Conservation (phyloP, 306 rosid species). For the Dicorynia guianensis region DNA sequence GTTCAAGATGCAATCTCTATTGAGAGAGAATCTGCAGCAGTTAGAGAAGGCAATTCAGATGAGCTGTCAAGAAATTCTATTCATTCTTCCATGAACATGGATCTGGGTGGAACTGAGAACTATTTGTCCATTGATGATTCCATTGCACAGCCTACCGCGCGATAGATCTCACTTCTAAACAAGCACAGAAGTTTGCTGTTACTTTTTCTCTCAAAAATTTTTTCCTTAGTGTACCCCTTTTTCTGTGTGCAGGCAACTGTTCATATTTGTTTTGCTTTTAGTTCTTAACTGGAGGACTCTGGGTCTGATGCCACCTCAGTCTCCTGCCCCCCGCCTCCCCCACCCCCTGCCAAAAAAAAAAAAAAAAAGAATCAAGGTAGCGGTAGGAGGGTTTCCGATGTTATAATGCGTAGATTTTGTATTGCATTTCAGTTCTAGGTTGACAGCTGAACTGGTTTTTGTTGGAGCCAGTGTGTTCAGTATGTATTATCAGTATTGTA, state of each 20-base stretch:
- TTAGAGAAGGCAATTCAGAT: slow-evolving; percentile 74
- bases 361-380: background rate
- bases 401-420: background rate
- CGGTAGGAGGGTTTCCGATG: background rate
- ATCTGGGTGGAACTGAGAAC: slow-evolving; percentile 70
- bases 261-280: background rate
- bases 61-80: slow-evolving; percentile 67
- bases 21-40: slow-evolving; percentile 64
- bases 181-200: slow-evolving; percentile 9
- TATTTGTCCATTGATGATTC: slow-evolving; percentile 81
- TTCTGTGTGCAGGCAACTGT: slow-evolving; percentile 10
- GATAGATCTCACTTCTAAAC: slow-evolving; percentile 49
- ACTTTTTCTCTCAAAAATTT: background rate
- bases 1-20: slow-evolving; percentile 88
- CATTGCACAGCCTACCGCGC: slow-evolving; percentile 73
- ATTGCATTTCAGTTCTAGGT: slow-evolving; percentile 1
- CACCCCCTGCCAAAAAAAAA: background rate
- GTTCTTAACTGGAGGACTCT: background rate
- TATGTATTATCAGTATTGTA: slow-evolving; percentile 10
- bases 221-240: background rate
- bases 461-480: background rate
- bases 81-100: slow-evolving; percentile 76
- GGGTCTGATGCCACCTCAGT: background rate
- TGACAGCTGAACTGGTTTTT: background rate
- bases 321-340: background rate